Evolutionary conservation across 257 asterid genomes (phyloP).

Genomic region (Gentiana straminea): DNA sequence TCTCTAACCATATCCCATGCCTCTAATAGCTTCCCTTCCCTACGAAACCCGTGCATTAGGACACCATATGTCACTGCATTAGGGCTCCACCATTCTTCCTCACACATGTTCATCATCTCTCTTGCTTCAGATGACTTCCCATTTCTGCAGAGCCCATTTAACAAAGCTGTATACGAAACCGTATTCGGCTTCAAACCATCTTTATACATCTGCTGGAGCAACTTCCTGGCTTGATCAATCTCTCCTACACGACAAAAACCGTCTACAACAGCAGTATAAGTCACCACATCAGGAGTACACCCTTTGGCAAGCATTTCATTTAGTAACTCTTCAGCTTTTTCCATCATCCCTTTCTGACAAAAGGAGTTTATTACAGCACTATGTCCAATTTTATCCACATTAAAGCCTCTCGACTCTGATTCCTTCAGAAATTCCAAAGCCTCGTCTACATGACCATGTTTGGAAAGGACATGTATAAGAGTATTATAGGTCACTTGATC

Average conservation of each 20-base stretch:
- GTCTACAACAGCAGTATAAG: slow-evolving; percentile 70
- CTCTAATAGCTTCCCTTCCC: slow-evolving; percentile 74
- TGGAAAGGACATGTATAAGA: slow-evolving; percentile 70
- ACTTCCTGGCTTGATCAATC: slow-evolving; percentile 59
- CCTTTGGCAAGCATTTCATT: slow-evolving; percentile 72
- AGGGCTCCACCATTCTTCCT: slow-evolving; percentile 82
- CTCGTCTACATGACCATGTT: slow-evolving; percentile 63
- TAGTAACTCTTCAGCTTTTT: slow-evolving; percentile 62
- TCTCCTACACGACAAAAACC: slow-evolving; percentile 61
- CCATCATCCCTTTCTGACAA: slow-evolving; percentile 54
- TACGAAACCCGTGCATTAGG: slow-evolving; percentile 79
- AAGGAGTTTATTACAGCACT: slow-evolving; percentile 68
- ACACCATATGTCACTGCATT: slow-evolving; percentile 78
- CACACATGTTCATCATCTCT: slow-evolving; percentile 73
- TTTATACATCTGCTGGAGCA: slow-evolving; percentile 77
- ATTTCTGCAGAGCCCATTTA: slow-evolving; percentile 63
- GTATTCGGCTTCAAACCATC: slow-evolving; percentile 82
- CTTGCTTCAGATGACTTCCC: slow-evolving; percentile 74
- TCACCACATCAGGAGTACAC: slow-evolving; percentile 85
- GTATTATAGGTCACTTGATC: slow-evolving; percentile 73
- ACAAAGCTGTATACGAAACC: slow-evolving; percentile 64
- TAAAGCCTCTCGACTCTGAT: slow-evolving; percentile 65
- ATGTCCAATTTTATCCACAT: slow-evolving; percentile 59
- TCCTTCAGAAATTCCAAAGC: slow-evolving; percentile 56
- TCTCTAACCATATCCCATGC: slow-evolving; percentile 60